Base-by-base conservation (phyloP, 2,329 filamentous ascomycete genomes). In the Colletotrichum noveboracense region DNA sequence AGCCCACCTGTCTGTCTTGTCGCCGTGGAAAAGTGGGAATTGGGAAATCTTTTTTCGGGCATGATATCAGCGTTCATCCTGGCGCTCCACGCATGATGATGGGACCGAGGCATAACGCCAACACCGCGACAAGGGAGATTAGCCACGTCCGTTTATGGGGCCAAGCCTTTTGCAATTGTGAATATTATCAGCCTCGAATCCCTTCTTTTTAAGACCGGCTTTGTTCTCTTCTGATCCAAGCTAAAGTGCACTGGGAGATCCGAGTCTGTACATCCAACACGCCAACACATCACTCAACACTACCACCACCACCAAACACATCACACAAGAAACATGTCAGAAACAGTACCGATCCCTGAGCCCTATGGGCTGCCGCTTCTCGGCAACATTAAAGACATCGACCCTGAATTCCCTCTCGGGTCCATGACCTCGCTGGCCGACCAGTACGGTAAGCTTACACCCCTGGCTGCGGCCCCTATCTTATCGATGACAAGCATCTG, bases 331-430 rank as follows among this genome's bases (percentile, higher is more conserved):
- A 66, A 6, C 60, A 76, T 76, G 58, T 70, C 71, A 36, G 72
- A 79, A 66, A 67, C 74, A 38, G 71, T 77, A 28, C 70, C 75
- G 6, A 76, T 79, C 38, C 70, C 72, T 1, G 75, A 91, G 66
- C 93, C 93, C 34, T 88, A 87, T 64, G 92, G 91, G 6, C 85
- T 93, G 75, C 93, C 93, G 3, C 82, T 95, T 30, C 78, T 95
- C 36, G 93, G 94, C 55, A 94, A 95, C 78, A 80, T 93, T 34
- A 85, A 86, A 68, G 92, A 94, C 77, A 88, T 96, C 76, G 89
- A 94, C 74, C 83, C 87, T 0, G 88, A 89, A n/a, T 86, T 90
- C 26, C 91, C 93, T 0, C 81, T 91, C 3, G 85, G 87, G 30
- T 91, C 91, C 32, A 83, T 94, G 48, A 81, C 84, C 12, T 86